These are phyloP conservation scores for Candida piceae DNA, from an alignment of 805 yeast species.

Conservation along the genomic window DNA sequence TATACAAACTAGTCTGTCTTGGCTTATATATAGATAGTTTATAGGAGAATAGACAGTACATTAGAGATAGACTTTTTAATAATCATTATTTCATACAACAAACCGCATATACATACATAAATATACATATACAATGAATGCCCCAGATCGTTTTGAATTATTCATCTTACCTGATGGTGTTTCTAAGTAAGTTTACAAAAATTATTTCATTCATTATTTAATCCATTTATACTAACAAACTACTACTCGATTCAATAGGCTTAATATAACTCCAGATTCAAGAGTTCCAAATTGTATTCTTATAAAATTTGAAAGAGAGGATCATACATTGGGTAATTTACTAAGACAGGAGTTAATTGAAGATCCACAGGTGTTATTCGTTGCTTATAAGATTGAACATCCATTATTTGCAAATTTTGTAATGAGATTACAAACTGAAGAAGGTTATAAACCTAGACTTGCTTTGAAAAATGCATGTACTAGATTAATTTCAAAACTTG, in stretches of 20 bases:
- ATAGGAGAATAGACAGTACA: no score
- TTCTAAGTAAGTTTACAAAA: slow-evolving; percentile 66
- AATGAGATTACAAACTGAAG: slow-evolving; percentile 93
- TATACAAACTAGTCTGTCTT: no score
- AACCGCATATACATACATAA: background rate
- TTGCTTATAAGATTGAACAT: slow-evolving; percentile 97
- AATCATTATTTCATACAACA: background rate
- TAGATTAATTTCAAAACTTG: slow-evolving; percentile 73
- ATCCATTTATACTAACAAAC: slow-evolving; percentile 2
- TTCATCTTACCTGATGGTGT: slow-evolving; percentile 97
- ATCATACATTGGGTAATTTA: slow-evolving; percentile 91
- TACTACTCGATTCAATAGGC: slow-evolving; percentile 31
- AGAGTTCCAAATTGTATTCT: slow-evolving; percentile 94
- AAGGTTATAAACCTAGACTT: slow-evolving; percentile 85
- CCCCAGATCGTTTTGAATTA: slow-evolving; percentile 98
- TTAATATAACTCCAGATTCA: slow-evolving; percentile 86
- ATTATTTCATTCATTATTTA: no score
- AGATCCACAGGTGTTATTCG: slow-evolving; percentile 88
- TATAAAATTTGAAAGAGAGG: slow-evolving; percentile 92
- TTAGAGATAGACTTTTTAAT: no score
- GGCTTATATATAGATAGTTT: no score
- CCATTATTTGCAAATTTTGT: slow-evolving; percentile 94
- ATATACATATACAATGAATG: slow-evolving; percentile 60
- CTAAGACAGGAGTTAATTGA: slow-evolving; percentile 79
- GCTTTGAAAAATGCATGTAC: slow-evolving; percentile 90